phyloP scores from a whole-genome alignment of 2,329 filamentous ascomycete species.

The Calcarisporium arbuscula region DNA sequence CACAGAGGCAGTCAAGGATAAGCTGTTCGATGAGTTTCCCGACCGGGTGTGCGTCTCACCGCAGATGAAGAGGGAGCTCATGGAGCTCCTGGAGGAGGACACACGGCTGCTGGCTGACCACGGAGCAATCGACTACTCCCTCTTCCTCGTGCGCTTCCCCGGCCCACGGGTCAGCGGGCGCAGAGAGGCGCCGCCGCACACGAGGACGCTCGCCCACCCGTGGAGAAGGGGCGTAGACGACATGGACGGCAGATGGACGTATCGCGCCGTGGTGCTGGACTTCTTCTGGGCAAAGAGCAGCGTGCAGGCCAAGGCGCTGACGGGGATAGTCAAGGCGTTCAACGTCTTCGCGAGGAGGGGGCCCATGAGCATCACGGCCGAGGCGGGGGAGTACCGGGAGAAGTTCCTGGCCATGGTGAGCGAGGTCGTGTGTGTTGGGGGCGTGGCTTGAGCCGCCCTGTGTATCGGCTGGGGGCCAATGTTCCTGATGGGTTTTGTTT shows the following conservation, averaged over 20 bases:
- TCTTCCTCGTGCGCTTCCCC: constrained; percentile 57
- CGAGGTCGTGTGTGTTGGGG: constrained; percentile 32
- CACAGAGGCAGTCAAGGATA: constrained; percentile 57
- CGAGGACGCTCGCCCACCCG: constrained; percentile 16
- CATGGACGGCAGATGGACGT: constrained; percentile 58
- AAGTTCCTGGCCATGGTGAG: constrained; percentile 44
- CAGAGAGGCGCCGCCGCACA: constrained; percentile 28
- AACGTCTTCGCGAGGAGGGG: constrained; percentile 58
- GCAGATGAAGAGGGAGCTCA: constrained; percentile 49
- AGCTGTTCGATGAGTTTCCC: constrained; percentile 60
- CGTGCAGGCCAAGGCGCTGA: constrained; percentile 58
- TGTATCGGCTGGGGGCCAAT: too few species aligned
- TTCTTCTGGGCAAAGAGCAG: constrained; percentile 78
- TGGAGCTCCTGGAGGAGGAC: constrained; percentile 50
- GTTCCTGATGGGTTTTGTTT: too few species aligned
- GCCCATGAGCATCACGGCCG: constrained; percentile 70
- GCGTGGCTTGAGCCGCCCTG: too few species aligned
- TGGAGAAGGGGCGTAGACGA: constrained; percentile 60
- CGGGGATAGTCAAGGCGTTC: constrained; percentile 55
- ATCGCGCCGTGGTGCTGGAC: constrained; percentile 62
- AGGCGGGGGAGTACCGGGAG: constrained; percentile 59
- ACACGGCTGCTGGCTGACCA: constrained; percentile 54
- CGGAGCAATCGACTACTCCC: constrained; percentile 69
- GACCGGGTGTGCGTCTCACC: constrained; percentile 55
- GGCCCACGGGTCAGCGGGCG: constrained; percentile 4